Conservation (phyloP, 2,329 filamentous ascomycete genomes). For the Tolypocladium endophyticum region DNA sequence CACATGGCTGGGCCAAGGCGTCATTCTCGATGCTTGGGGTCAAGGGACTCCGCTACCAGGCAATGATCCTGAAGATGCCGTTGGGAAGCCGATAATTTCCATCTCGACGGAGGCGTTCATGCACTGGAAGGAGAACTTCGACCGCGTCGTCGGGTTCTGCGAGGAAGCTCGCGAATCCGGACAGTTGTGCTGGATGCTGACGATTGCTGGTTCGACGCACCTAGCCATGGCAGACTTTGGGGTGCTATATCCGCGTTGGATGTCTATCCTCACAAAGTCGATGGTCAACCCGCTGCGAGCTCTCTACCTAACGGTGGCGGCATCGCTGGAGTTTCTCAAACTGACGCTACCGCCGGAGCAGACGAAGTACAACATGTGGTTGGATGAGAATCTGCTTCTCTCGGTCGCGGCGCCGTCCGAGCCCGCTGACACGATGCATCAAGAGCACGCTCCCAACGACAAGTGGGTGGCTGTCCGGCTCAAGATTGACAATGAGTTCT, state of each 20-base stretch:
- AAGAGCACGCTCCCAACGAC: constrained; percentile 42
- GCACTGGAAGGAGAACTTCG: constrained; percentile 57
- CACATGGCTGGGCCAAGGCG: constrained; percentile 48
- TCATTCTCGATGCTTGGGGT: constrained; percentile 58
- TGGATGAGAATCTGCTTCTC: constrained; percentile 40
- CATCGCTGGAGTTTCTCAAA: constrained; percentile 51
- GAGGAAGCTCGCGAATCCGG: constrained; percentile 40
- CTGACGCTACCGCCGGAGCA: constrained; percentile 37
- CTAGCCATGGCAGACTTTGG: constrained; percentile 58
- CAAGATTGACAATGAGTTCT: constrained; percentile 47
- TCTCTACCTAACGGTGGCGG: constrained; percentile 52
- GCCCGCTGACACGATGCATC: constrained; percentile 32
- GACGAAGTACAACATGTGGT: constrained; percentile 39
- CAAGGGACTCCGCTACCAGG: constrained; percentile 32
- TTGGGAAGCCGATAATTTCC: constrained; percentile 45
- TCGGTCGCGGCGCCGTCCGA: constrained; percentile 25
- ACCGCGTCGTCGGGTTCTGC: constrained; percentile 44
- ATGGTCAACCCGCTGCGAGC: constrained; percentile 53
- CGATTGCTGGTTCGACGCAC: constrained; percentile 50
- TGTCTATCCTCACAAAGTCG: constrained; percentile 49
- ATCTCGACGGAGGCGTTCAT: constrained; percentile 62
- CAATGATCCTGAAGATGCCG: constrained; percentile 31
- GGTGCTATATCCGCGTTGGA: constrained; percentile 49
- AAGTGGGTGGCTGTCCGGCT: constrained; percentile 48
- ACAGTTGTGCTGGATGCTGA: constrained; percentile 37